These are phyloP conservation scores for Chimonanthus praecox DNA, from an alignment of 164 flowering plant species.

Conservation along the genomic window DNA sequence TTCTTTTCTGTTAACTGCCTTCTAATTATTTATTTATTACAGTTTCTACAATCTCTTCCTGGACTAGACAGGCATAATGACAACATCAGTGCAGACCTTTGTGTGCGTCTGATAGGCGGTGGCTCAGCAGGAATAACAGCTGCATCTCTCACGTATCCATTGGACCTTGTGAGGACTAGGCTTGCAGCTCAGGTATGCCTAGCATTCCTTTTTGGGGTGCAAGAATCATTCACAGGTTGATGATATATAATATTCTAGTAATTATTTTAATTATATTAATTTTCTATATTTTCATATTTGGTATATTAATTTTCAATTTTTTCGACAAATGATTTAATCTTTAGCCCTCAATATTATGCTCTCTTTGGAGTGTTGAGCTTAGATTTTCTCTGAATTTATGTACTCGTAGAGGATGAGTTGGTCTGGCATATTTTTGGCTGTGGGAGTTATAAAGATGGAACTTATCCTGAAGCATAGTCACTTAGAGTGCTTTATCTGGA, in stretches of 20 bases:
- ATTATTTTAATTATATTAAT: no score
- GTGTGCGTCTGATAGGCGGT: constrained; percentile 65
- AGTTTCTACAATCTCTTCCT: constrained; percentile 53
- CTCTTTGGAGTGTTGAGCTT: no score
- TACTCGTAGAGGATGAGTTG: no score
- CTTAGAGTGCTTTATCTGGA: no score
- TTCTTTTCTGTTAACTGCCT: not conserved
- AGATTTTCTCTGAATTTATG: no score
- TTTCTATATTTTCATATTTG: not conserved
- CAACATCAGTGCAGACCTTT: constrained; percentile 31
- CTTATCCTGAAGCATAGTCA: no score
- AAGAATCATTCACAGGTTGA: no score
- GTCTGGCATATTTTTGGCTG: no score
- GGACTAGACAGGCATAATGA: constrained; percentile 36
- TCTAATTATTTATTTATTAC: constrained; percentile 13
- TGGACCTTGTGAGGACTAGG: constrained; percentile 86
- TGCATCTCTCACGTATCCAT: constrained; percentile 70
- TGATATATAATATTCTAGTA: no score
- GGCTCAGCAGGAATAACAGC: constrained; percentile 86
- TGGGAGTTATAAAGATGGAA: no score
- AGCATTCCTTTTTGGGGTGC: not conserved
- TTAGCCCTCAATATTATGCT: not conserved
- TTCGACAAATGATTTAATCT: not conserved
- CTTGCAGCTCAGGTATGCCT: constrained; percentile 78
- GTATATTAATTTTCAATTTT: not conserved